These are phyloP conservation scores for Anastatica hierochuntica DNA, from an alignment of 345 rosid genomes.

Conservation along the genomic window DNA sequence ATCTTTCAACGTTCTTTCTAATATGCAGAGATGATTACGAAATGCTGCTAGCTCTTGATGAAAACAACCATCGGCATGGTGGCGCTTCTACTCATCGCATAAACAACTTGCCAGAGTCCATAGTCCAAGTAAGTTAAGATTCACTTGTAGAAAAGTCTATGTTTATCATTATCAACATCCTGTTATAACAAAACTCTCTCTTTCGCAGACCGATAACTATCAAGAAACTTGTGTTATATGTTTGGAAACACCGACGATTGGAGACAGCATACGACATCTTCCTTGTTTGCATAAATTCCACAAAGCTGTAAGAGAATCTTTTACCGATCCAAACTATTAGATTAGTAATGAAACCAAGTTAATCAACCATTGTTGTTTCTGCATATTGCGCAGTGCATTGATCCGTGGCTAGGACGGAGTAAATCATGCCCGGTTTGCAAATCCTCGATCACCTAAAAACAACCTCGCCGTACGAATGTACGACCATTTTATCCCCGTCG, in stretches of 20 bases:
- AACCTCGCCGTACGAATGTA: too few relatives aligned
- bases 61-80: constrained; percentile 41
- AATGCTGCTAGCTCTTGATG: constrained; percentile 85
- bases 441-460: constrained; percentile 47
- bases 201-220: constrained; percentile 45
- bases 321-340: not conserved
- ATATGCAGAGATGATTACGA: constrained; percentile 80
- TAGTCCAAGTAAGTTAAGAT: constrained; percentile 40
- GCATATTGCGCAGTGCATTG: constrained; percentile 62
- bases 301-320: constrained; percentile 47
- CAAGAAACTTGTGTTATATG: constrained; percentile 78
- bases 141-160: not conserved
- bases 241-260: constrained; percentile 63
- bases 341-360: not conserved
- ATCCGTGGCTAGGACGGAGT: constrained; percentile 82
- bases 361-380: not conserved
- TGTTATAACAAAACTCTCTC: not conserved
- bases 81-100: constrained; percentile 64
- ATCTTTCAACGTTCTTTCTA: not conserved
- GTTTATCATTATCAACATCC: too few relatives aligned
- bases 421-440: constrained; percentile 87
- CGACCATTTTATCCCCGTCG: too few relatives aligned
- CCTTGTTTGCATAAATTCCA: constrained; percentile 99
- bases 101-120: constrained; percentile 69
- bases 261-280: constrained; percentile 84